Base-by-base conservation (phyloP, 2,329 filamentous ascomycete genomes). In the Scedosporium aurantiacum region DNA sequence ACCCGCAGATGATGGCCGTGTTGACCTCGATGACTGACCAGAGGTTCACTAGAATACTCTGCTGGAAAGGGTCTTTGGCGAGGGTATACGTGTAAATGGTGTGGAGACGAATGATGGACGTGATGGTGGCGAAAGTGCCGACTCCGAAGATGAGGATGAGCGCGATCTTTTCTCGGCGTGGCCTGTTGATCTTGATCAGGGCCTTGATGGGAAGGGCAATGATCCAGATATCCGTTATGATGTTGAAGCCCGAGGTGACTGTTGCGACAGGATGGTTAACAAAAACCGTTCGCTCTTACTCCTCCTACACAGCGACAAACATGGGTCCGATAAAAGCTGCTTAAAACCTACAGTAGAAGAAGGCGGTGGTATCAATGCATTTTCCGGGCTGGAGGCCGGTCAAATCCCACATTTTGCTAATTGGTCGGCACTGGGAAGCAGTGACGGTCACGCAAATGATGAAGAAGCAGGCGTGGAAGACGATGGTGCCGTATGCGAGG, bases 21-120 rank as follows among this genome's bases (percentile, higher is more conserved):
- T 78, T 80, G 63, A 80, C 70, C 64, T 82, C 79, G 58, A 82
- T 73, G 62, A 75, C 73, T 23, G 74, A 76, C 76, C 78, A 79
- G 12, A 79, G 62, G 50, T 76, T 75, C 1, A 76, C 60, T 8
- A 62, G 61, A 14, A 62, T 62, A 45, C 57, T 52, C 25, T 60
- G 68, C 10, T 66, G 68, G 61, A 75, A 74, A 1, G 72, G 71
- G 60, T 77, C 74, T 2, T 59, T 60, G 5, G 74, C 67, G 16
- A 69, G 60, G 8, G 74, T 75, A 63, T 72, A 76, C 2, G 67
- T 69, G 63, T 72, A 68, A 45, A 76, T 74, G 18, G 73, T 74
- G 61, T 76, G 72, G 12, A 77, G 66, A 2, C 75, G 73, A 21
- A 75, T 70, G 40, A 73, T 70, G 5, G 73, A 73, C 61, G 71